Evolutionary conservation across 495 filamentous ascomycete species (phyloP).

Genomic region (Amorphotheca resinae): DNA sequence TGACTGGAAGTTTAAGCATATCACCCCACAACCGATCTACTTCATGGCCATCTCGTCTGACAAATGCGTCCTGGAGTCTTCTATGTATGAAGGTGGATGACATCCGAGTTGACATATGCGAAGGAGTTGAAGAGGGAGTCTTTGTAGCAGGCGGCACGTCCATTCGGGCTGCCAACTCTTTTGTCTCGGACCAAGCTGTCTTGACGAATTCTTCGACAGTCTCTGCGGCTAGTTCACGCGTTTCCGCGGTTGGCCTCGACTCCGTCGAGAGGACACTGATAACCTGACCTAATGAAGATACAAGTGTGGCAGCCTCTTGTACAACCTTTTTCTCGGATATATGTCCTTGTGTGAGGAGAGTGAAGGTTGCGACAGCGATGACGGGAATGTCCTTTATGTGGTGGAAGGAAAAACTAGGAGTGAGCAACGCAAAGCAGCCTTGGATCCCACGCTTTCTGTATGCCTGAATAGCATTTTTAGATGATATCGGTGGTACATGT

Average conservation of each 20-base stretch:
- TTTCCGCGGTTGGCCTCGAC: background rate
- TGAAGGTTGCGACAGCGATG: conserved; percentile 31
- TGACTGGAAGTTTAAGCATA: conserved; percentile 5
- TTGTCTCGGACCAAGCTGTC: conserved; percentile 1
- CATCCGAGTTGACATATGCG: background rate
- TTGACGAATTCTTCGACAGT: conserved; percentile 5
- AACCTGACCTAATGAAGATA: conserved; percentile 16
- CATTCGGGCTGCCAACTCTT: background rate
- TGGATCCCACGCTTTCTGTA: conserved; percentile 9
- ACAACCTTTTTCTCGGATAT: conserved; percentile 12
- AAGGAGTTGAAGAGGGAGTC: background rate
- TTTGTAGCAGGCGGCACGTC: background rate
- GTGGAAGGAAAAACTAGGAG: conserved; percentile 21
- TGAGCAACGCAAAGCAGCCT: conserved; percentile 22
- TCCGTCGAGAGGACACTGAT: conserved; percentile 1
- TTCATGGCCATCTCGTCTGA: conserved; percentile 2
- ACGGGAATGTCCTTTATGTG: conserved; percentile 20
- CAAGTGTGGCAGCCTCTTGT: conserved; percentile 17
- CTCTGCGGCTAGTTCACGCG: background rate
- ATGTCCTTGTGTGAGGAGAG: conserved; percentile 25
- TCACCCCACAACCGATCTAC: conserved; percentile 15
- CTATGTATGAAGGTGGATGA: conserved; percentile 2
- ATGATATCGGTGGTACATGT: conserved; percentile 8
- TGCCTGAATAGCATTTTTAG: conserved; percentile 7
- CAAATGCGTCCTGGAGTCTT: conserved; percentile 12